Evolutionary conservation across 23 red algal genomes (phyloP).

Genomic region (Agarophyton chilense): DNA sequence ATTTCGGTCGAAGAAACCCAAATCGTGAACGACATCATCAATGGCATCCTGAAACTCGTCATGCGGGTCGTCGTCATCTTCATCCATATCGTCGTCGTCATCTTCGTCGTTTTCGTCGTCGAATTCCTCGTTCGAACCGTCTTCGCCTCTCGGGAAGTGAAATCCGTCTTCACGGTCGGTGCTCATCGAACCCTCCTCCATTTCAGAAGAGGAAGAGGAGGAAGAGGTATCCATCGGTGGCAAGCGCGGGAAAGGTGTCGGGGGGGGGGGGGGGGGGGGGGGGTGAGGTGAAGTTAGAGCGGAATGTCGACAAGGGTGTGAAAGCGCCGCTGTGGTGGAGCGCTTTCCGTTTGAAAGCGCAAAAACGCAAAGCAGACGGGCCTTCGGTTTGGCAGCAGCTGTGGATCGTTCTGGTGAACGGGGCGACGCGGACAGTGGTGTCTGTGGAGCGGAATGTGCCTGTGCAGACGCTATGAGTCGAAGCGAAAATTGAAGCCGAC

Average conservation of each 20-base stretch:
- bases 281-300: not conserved
- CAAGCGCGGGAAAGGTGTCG: not conserved
- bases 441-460: too few relatives aligned
- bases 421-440: too few relatives aligned
- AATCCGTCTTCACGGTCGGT: conserved; percentile 29
- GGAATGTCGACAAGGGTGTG: not conserved
- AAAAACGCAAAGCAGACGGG: not conserved
- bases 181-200: conserved; percentile 39
- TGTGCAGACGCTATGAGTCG: too few relatives aligned
- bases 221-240: conserved; percentile 32
- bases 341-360: too few relatives aligned
- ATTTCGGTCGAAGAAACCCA: not conserved
- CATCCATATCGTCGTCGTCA: conserved; percentile 55
- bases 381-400: not conserved
- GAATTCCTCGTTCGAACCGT: conserved; percentile 43
- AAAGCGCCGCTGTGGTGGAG: too few relatives aligned
- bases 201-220: conserved; percentile 25
- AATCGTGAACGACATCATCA: conserved; percentile 18
- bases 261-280: not conserved
- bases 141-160: conserved; percentile 33
- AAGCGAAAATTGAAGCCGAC: too few relatives aligned
- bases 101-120: conserved; percentile 60
- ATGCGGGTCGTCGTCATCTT: conserved; percentile 51
- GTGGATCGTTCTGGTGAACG: too few relatives aligned
- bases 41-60: conserved; percentile 7